Percentiles rank a stretch among this genome's conserved stretches.
phyloP scores from a whole-genome alignment of 2,329 filamentous ascomycete species.

The Fusarium nurragi region DNA sequence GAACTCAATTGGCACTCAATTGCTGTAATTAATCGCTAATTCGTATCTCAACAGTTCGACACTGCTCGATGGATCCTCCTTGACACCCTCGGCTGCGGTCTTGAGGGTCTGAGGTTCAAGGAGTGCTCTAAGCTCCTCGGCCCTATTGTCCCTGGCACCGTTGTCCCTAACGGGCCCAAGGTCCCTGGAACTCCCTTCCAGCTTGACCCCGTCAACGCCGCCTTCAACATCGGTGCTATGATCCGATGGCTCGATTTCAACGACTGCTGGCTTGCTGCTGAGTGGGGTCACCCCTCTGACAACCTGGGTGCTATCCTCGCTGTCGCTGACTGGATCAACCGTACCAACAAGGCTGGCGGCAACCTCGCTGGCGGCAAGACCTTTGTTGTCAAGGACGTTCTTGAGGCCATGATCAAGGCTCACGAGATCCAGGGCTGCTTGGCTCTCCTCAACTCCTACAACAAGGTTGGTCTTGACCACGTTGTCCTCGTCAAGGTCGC shows the following conservation, averaged over 20 bases:
- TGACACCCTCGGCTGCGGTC: conserved; percentile 95
- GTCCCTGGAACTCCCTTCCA: conserved; percentile 93
- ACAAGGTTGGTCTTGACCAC: conserved; percentile 98
- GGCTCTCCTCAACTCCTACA: conserved; percentile 97
- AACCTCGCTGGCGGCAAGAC: conserved; percentile 90
- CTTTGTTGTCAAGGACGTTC: conserved; percentile 87
- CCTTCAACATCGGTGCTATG: conserved; percentile 99
- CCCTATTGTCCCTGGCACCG: conserved; percentile 87
- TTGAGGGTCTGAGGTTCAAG: conserved; percentile 94
- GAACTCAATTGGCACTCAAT: not conserved
- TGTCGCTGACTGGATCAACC: conserved; percentile 96
- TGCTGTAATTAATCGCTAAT: conserved; percentile 10
- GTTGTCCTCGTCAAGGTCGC: conserved; percentile 98
- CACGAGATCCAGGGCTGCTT: conserved; percentile 99
- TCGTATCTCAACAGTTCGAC: conserved; percentile 72
- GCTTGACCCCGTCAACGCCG: conserved; percentile 93
- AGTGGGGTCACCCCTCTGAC: conserved; percentile 99
- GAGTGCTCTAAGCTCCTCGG: conserved; percentile 96
- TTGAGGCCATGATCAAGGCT: conserved; percentile 98
- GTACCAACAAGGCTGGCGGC: conserved; percentile 78
- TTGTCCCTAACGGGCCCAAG: conserved; percentile 89
- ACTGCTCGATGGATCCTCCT: conserved; percentile 97
- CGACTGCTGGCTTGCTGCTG: conserved; percentile 98
- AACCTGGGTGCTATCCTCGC: conserved; percentile 97
- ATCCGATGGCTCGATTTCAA: conserved; percentile 99